Conservation (phyloP, 2,329 filamentous ascomycete genomes). For the Elsinoe necatrix region DNA sequence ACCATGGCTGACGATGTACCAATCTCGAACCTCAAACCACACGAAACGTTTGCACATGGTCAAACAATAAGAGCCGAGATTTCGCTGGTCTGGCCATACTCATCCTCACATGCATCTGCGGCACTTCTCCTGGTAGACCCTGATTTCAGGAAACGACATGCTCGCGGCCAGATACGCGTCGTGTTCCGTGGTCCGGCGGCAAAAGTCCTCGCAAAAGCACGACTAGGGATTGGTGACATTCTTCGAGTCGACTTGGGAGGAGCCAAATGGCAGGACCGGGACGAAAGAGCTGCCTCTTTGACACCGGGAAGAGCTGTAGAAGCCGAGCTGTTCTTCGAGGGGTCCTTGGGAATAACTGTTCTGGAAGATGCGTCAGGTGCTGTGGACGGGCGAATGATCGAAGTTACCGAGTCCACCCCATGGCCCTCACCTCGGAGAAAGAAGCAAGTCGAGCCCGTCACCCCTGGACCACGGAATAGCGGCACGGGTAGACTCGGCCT, state of each 20-base stretch:
- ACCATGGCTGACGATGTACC: slow-evolving; percentile 22
- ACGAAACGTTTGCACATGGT: slow-evolving; percentile 20
- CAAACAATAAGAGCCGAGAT: slow-evolving; percentile 58
- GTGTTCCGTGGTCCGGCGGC: slow-evolving; percentile 65
- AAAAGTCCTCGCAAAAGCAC: slow-evolving; percentile 56
- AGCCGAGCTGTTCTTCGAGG: slow-evolving; percentile 47
- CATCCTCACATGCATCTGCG: slow-evolving; percentile 62
- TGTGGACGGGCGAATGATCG: slow-evolving; percentile 15
- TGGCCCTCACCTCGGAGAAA: slow-evolving; percentile 13
- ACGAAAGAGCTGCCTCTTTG: slow-evolving; percentile 43
- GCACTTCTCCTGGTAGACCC: slow-evolving; percentile 76
- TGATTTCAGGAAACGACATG: slow-evolving; percentile 69
- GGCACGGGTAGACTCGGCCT: slow-evolving; percentile 13
- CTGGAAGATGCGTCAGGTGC: slow-evolving; percentile 18
- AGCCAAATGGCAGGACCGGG: slow-evolving; percentile 52
- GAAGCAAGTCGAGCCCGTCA: slow-evolving; percentile 16
- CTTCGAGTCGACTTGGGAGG: slow-evolving; percentile 62
- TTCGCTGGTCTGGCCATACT: slow-evolving; percentile 88
- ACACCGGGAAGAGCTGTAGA: slow-evolving; percentile 50
- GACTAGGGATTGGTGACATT: slow-evolving; percentile 70
- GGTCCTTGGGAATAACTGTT: slow-evolving; percentile 32
- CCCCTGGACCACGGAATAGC: slow-evolving; percentile 19
- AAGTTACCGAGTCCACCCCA: slow-evolving; percentile 19
- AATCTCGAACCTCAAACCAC: slow-evolving; percentile 26
- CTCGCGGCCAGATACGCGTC: slow-evolving; percentile 71